Evolutionary conservation across 768 basidiomycete species (phyloP).

Genomic region (Kwoniella bestiolae): DNA sequence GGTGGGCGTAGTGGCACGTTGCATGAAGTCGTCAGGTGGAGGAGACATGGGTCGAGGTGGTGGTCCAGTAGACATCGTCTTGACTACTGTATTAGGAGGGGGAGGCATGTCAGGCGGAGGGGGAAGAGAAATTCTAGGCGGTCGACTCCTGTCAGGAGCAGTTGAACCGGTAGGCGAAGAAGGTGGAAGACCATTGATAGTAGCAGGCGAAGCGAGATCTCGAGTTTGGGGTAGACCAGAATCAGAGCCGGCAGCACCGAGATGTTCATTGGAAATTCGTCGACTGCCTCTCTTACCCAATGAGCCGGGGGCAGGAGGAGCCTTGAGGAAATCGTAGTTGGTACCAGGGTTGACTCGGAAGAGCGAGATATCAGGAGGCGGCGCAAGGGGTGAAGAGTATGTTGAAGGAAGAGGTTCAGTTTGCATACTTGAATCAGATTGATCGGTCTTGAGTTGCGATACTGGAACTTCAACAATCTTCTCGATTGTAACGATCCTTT

Average conservation of each 20-base stretch:
- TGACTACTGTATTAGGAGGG: constrained; percentile 65
- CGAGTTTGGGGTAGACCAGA: constrained; percentile 27
- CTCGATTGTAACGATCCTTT: constrained; percentile 33
- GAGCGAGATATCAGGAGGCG: constrained; percentile 43
- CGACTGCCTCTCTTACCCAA: constrained; percentile 23
- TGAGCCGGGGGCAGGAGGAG: constrained; percentile 41
- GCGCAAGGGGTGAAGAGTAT: constrained; percentile 21
- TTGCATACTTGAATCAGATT: constrained; percentile 28
- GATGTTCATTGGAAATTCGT: constrained; percentile 30
- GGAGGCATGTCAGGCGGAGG: constrained; percentile 57
- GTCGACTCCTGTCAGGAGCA: constrained; percentile 36
- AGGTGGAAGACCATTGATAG: constrained; percentile 41
- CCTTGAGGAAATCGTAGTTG: constrained; percentile 57
- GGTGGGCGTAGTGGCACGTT: constrained; percentile 66
- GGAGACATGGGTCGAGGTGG: constrained; percentile 91
- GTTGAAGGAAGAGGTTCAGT: constrained; percentile 32
- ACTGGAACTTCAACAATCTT: constrained; percentile 32
- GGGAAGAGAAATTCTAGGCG: constrained; percentile 55
- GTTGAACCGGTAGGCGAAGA: constrained; percentile 17
- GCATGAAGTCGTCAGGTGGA: constrained; percentile 87
- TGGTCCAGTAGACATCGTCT: constrained; percentile 77
- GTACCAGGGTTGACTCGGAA: constrained; percentile 48
- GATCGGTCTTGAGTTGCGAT: constrained; percentile 6
- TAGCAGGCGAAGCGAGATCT: constrained; percentile 13
- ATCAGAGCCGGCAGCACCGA: constrained; percentile 11